These are phyloP conservation scores for Backusella luteola DNA, from an alignment of 192 early-diverging fungal genomes.

Conservation along the genomic window DNA sequence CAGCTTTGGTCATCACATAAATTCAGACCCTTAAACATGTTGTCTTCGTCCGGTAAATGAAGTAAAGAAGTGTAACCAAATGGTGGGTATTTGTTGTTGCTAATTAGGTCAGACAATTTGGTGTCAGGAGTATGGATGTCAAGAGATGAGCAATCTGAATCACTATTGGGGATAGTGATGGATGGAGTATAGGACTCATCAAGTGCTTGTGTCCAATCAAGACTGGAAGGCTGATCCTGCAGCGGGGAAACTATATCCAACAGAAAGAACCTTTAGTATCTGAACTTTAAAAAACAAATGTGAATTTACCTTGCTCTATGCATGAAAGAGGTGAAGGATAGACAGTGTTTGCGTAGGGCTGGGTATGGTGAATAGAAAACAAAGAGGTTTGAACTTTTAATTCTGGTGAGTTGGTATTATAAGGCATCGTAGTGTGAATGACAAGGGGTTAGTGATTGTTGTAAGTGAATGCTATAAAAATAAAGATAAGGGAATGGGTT, in stretches of 20 bases:
- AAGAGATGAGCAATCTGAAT: neutral
- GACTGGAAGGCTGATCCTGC: neutral
- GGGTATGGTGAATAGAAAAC: neutral
- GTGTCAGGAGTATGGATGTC: neutral
- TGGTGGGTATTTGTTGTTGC: neutral
- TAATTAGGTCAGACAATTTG: neutral
- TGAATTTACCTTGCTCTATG: neutral
- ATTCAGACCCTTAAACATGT: neutral
- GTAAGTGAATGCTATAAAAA: neutral
- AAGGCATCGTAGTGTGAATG: neutral
- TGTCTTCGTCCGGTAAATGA: neutral
- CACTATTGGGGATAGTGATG: neutral
- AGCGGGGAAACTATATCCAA: neutral
- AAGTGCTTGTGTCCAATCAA: slow-evolving; percentile 1
- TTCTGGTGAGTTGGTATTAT: neutral
- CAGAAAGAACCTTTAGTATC: neutral
- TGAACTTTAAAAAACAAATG: neutral
- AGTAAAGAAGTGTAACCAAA: neutral
- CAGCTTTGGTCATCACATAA: neutral
- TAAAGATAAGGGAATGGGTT: neutral
- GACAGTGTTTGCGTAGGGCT: neutral
- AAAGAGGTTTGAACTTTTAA: neutral
- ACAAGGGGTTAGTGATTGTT: neutral
- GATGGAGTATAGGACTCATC: neutral
- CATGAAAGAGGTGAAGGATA: slow-evolving; percentile 2